Conservation (phyloP, 2,329 filamentous ascomycete genomes). For the Colletotrichum tropicicola region DNA sequence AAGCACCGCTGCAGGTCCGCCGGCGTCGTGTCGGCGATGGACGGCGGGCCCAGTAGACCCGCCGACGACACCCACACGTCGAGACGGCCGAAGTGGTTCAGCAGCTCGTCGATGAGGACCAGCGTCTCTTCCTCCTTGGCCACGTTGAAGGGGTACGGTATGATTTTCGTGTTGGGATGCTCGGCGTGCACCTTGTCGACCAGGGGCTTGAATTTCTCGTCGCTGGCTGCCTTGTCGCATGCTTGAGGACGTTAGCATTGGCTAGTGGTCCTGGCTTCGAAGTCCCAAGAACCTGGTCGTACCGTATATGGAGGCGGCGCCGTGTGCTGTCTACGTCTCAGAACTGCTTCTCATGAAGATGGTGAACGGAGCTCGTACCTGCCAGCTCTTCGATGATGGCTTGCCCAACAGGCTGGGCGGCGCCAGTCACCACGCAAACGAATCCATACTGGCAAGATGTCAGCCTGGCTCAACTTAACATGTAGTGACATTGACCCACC, state of each 20-base stretch:
- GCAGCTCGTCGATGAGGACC: slow-evolving; percentile 68
- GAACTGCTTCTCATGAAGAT: neutral
- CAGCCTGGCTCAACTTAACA: neutral
- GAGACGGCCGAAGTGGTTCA: slow-evolving; percentile 66
- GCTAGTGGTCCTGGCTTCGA: neutral
- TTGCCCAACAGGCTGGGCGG: slow-evolving; percentile 66
- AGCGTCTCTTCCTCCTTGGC: slow-evolving; percentile 69
- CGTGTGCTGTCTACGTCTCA: slow-evolving; percentile 57
- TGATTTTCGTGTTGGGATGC: slow-evolving; percentile 66
- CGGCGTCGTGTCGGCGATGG: slow-evolving; percentile 64
- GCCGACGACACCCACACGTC: slow-evolving; percentile 70
- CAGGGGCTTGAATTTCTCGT: slow-evolving; percentile 49
- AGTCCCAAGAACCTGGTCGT: slow-evolving; percentile 10
- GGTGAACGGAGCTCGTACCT: slow-evolving; percentile 42
- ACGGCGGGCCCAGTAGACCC: slow-evolving; percentile 64
- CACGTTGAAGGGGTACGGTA: slow-evolving; percentile 67
- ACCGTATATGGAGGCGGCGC: slow-evolving; percentile 71
- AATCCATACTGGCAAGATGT: slow-evolving; percentile 64
- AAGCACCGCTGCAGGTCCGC: slow-evolving; percentile 65
- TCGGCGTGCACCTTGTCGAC: slow-evolving; percentile 50
- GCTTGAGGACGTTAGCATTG: slow-evolving; percentile 44
- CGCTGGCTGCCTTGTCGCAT: slow-evolving; percentile 54
- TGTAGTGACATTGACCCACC: slow-evolving; percentile 42
- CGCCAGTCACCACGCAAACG: slow-evolving; percentile 71
- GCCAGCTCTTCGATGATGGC: slow-evolving; percentile 69